phyloP scores from a whole-genome alignment of 2,329 filamentous ascomycete genomes.

The Fusarium begoniae region DNA sequence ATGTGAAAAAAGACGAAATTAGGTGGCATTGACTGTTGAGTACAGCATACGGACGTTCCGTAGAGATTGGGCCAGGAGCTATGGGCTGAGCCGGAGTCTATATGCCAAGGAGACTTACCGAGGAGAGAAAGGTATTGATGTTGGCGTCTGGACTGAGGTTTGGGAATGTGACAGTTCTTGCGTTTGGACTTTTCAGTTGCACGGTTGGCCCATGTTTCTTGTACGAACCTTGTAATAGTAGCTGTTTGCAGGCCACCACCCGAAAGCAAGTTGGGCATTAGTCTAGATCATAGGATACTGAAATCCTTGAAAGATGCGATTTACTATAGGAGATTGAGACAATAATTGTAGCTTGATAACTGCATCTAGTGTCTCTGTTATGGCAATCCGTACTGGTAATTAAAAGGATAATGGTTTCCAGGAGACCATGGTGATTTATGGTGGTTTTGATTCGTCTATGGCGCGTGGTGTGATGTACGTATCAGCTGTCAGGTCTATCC shows the following conservation, averaged over 20 bases:
- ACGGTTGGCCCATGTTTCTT: not conserved
- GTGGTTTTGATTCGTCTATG: not conserved
- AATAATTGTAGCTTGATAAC: not conserved
- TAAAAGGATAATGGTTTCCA: not conserved
- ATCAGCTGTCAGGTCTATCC: not conserved
- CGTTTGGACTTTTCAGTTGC: too few species aligned
- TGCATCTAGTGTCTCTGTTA: rapidly evolving
- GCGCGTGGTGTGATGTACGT: not conserved
- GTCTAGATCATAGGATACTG: not conserved
- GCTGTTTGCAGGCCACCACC: not conserved
- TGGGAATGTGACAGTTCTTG: too few species aligned
- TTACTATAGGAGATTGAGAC: not conserved
- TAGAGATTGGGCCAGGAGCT: not conserved
- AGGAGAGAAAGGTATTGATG: rapidly evolving
- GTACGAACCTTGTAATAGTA: not conserved
- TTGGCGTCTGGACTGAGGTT: not conserved
- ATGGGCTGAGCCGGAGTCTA: rapidly evolving
- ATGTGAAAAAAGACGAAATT: not conserved
- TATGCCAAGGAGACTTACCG: rapidly evolving
- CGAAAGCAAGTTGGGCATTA: too few species aligned
- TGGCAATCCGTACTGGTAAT: rapidly evolving
- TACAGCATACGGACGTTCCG: not conserved
- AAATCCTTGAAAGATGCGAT: not conserved
- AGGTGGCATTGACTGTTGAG: rapidly evolving
- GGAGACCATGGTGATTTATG: not conserved